Conservation (phyloP, 345 rosid genomes). For the Eucalyptus cloeziana region DNA sequence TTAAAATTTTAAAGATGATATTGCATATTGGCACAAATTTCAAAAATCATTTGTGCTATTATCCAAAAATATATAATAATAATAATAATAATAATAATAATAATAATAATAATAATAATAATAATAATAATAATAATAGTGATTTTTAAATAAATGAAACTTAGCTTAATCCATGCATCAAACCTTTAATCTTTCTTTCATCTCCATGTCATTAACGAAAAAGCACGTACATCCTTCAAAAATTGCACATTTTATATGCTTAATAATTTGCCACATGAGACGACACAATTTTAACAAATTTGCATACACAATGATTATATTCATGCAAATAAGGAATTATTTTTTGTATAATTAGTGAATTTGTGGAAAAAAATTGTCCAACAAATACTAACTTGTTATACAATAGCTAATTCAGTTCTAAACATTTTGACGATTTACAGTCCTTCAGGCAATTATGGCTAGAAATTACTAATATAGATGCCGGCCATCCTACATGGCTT, state of each 20-base stretch:
- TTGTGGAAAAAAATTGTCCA: accelerated
- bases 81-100: too few relatives aligned
- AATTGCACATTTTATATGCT: not conserved
- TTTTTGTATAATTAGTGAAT: not conserved
- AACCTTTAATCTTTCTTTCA: too few relatives aligned
- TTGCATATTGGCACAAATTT: too few relatives aligned
- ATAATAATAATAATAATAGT: too few relatives aligned
- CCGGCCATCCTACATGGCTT: accelerated
- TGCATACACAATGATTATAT: not conserved
- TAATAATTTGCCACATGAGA: not conserved
- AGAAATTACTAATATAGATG: too few relatives aligned
- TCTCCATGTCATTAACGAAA: too few relatives aligned
- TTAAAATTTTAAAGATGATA: too few relatives aligned
- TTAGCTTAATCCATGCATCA: too few relatives aligned
- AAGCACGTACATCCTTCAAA: not conserved
- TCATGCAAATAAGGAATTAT: not conserved
- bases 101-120: too few relatives aligned
- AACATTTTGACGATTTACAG: not conserved
- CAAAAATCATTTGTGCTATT: too few relatives aligned
- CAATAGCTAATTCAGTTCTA: accelerated
- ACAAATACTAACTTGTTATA: not conserved
- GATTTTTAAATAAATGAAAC: too few relatives aligned
- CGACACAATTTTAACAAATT: not conserved
- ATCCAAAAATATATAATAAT: too few relatives aligned
- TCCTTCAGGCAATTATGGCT: accelerated